These are phyloP conservation scores for Sicyos edulis DNA, from an alignment of 306 rosid genomes.

Conservation along the genomic window DNA sequence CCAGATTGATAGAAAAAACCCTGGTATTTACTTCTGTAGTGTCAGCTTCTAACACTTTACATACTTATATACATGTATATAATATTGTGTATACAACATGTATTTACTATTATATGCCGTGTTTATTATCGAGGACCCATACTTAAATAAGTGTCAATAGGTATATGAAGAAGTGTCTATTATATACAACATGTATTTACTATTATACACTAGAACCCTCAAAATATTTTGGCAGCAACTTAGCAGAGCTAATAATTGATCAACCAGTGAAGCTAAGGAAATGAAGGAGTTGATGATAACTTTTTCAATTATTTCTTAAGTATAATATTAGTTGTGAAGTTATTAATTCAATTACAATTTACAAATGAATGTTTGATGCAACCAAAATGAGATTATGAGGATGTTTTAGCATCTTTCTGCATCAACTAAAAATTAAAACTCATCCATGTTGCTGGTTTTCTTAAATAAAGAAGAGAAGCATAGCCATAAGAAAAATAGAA, in stretches of 20 bases:
- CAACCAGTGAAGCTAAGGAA: background rate
- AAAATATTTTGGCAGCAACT: background rate
- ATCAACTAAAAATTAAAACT: background rate
- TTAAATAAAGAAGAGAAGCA: background rate
- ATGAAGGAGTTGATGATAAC: background rate
- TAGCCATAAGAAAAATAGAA: background rate
- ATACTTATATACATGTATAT: no score
- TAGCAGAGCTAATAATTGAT: background rate
- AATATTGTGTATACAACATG: no score
- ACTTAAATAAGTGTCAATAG: no score
- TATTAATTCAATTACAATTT: background rate
- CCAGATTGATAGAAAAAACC: no score
- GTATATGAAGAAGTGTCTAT: no score
- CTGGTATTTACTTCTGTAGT: no score
- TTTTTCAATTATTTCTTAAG: background rate
- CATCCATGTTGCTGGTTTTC: background rate
- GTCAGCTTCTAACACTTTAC: no score
- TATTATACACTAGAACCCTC: no score
- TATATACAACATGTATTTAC: no score
- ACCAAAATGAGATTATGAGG: background rate
- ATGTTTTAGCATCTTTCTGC: background rate
- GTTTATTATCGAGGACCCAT: no score
- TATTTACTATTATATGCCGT: no score
- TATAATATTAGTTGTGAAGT: background rate
- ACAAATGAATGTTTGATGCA: background rate